Evolutionary conservation across 2,329 filamentous ascomycete genomes (phyloP).

Genomic region (Alternaria novae-zelandiae): DNA sequence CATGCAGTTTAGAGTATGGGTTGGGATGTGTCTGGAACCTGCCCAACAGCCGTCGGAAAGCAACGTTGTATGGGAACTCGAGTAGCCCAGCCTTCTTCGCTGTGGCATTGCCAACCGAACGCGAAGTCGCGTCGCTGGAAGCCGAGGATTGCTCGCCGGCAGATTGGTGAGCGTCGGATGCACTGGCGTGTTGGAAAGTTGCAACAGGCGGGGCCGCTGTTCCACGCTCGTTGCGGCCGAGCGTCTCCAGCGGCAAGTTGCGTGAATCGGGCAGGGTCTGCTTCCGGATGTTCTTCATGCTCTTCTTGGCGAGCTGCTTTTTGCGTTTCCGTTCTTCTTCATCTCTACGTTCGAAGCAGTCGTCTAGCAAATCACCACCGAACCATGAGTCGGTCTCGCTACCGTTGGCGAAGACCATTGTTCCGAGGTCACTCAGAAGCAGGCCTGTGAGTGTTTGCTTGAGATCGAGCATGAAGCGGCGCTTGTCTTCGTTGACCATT

Average conservation of each 20-base stretch:
- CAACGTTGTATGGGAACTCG: conserved; percentile 80
- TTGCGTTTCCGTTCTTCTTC: conserved; percentile 50
- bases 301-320: conserved; percentile 52
- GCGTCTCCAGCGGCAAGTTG: conserved; percentile 50
- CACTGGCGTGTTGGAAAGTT: conserved; percentile 51
- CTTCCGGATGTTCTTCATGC: conserved; percentile 66
- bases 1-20: conserved; percentile 83
- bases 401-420: conserved; percentile 82
- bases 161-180: conserved; percentile 48
- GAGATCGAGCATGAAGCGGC: conserved; percentile 77
- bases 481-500: conserved; percentile 71
- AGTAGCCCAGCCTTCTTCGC: conserved; percentile 53
- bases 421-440: conserved; percentile 86
- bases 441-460: conserved; percentile 82
- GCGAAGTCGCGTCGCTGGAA: conserved; percentile 54
- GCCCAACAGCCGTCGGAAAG: conserved; percentile 78
- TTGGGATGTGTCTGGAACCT: conserved; percentile 91
- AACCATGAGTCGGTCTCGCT: conserved; percentile 96
- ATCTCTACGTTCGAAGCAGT: conserved; percentile 51
- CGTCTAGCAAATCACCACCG: conserved; percentile 61
- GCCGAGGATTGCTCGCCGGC: conserved; percentile 55
- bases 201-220: conserved; percentile 51
- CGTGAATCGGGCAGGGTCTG: conserved; percentile 43
- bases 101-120: conserved; percentile 49
- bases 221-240: conserved; percentile 51